Evolutionary conservation across 2,329 filamentous ascomycete genomes (phyloP).

Genomic region (Pezicula rhizophila): DNA sequence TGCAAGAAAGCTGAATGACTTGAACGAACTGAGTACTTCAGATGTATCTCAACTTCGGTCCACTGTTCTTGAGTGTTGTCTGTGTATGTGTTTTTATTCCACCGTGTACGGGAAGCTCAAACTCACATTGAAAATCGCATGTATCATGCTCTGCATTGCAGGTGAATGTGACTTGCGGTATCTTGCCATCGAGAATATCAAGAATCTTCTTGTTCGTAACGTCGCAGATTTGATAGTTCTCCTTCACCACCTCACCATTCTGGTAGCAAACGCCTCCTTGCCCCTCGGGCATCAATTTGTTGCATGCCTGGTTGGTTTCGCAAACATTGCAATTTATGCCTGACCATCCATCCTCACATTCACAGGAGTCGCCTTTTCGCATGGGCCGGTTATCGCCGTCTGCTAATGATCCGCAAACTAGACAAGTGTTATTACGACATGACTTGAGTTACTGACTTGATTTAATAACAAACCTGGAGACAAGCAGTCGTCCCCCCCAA

Average conservation of each 20-base stretch:
- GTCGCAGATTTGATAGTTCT: conserved; percentile 97
- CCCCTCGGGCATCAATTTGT: conserved; percentile 77
- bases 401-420: conserved; percentile 80
- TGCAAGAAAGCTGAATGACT: too few relatives aligned
- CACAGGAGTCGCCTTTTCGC: conserved; percentile 64
- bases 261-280: conserved; percentile 87
- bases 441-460: not conserved
- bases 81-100: too few relatives aligned
- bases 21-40: too few relatives aligned
- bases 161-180: conserved; percentile 90
- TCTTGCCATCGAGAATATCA: conserved; percentile 74
- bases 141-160: conserved; percentile 69
- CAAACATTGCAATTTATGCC: conserved; percentile 99
- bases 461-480: conserved; percentile 54
- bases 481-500: conserved; percentile 90
- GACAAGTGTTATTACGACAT: conserved; percentile 8
- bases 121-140: conserved; percentile 91
- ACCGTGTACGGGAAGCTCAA: not conserved
- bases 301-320: conserved; percentile 73
- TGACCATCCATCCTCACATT: conserved; percentile 88
- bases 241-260: conserved; percentile 81
- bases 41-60: too few relatives aligned
- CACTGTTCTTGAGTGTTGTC: too few relatives aligned
- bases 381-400: conserved; percentile 74
- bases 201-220: conserved; percentile 95